These are phyloP conservation scores for Cenchrus purpureus DNA, from an alignment of 176 grass and related monocot species.

Conservation along the genomic window DNA sequence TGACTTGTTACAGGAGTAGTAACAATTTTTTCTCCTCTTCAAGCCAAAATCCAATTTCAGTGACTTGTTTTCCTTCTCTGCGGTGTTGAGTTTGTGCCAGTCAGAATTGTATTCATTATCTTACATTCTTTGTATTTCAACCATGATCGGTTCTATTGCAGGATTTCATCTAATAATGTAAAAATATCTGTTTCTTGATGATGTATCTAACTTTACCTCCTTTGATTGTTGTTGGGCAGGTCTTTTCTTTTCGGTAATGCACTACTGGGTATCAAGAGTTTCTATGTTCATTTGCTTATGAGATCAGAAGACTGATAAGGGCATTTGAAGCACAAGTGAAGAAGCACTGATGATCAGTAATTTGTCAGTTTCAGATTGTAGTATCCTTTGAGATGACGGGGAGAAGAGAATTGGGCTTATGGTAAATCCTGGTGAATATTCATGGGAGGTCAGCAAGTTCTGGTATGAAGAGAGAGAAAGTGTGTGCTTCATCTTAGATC, in stretches of 20 bases:
- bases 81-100: too few relatives aligned
- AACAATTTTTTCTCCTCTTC: background rate
- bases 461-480: constrained; percentile 11
- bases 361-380: constrained; percentile 20
- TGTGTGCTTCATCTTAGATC: background rate
- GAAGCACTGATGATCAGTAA: constrained; percentile 7
- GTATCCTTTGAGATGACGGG: constrained; percentile 27
- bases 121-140: background rate
- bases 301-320: constrained; percentile 34
- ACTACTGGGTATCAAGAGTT: background rate
- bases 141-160: background rate
- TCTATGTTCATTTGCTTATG: constrained; percentile 13
- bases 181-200: background rate
- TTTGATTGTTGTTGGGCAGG: constrained; percentile 33
- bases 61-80: background rate
- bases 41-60: background rate
- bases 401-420: constrained; percentile 42
- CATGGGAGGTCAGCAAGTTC: constrained; percentile 48
- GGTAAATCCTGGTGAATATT: constrained; percentile 26
- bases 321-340: constrained; percentile 6
- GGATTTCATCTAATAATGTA: background rate
- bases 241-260: background rate
- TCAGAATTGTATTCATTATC: too few relatives aligned
- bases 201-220: background rate
- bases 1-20: background rate